A percentile compares a stretch with the other conserved stretches of the same genome.
phyloP scores from a whole-genome alignment of 169 alveolate genomes.

The Ichthyophthirius multifiliis region DNA sequence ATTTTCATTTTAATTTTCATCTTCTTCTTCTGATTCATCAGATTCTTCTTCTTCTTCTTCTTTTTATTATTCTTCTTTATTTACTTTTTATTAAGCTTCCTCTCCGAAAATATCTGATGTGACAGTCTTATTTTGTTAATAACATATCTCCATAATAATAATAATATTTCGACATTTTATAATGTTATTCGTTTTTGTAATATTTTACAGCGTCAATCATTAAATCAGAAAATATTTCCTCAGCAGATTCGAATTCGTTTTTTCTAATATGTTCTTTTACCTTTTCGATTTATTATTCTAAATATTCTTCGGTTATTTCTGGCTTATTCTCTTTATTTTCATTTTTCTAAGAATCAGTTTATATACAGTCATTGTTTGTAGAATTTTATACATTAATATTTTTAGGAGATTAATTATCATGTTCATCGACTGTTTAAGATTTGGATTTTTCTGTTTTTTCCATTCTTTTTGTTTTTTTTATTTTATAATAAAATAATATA shows the following conservation, averaged over 20 bases:
- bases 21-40: not conserved
- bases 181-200: not conserved
- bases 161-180: not conserved
- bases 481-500: too few species aligned
- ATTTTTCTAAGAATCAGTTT: too few species aligned
- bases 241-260: not conserved
- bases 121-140: not conserved
- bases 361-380: too few species aligned
- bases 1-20: not conserved
- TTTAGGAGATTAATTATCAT: too few species aligned
- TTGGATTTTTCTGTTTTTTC: too few species aligned
- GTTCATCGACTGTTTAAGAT: too few species aligned
- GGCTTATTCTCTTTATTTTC: too few species aligned
- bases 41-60: not conserved
- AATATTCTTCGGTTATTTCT: too few species aligned
- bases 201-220: not conserved
- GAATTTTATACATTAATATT: too few species aligned
- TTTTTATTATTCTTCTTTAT: not conserved
- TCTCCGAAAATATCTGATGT: not conserved
- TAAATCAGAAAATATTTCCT: not conserved
- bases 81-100: not conserved
- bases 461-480: too few species aligned
- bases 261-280: too few species aligned
- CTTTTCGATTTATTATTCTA: too few species aligned
- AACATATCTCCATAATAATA: slow-evolving; percentile 5